Evolutionary conservation across 495 filamentous ascomycete species (phyloP).

Genomic region (Neurospora hispaniola): DNA sequence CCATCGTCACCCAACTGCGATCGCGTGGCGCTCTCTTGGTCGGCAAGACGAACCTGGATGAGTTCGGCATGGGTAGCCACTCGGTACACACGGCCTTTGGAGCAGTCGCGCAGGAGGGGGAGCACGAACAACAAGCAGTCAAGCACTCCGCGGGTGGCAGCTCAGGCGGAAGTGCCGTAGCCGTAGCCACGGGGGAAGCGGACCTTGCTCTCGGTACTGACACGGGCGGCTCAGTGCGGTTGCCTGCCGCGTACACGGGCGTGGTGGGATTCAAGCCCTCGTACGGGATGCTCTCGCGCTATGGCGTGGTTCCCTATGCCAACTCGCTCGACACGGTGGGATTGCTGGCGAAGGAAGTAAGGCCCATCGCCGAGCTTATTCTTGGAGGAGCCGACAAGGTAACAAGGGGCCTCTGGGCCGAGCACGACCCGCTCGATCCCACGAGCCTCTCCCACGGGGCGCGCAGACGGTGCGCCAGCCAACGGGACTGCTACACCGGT

Average conservation of each 20-base stretch:
- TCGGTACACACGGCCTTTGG: slow-evolving; percentile 66
- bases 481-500: slow-evolving; percentile 25
- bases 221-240: slow-evolving; percentile 83
- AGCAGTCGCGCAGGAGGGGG: slow-evolving; percentile 35
- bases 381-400: slow-evolving; percentile 20
- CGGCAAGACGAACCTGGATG: slow-evolving; percentile 88
- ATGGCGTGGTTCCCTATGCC: slow-evolving; percentile 89
- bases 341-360: slow-evolving; percentile 48
- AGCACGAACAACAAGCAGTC: background rate
- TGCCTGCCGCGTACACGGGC: slow-evolving; percentile 87
- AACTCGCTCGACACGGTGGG: slow-evolving; percentile 95
- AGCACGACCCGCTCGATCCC: slow-evolving; percentile 64
- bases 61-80: slow-evolving; percentile 97
- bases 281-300: slow-evolving; percentile 55
- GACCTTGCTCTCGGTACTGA: slow-evolving; percentile 83
- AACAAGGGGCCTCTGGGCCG: slow-evolving; percentile 23
- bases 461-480: slow-evolving; percentile 41
- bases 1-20: slow-evolving; percentile 58
- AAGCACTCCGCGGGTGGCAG: slow-evolving; percentile 78
- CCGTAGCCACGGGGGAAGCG: slow-evolving; percentile 61
- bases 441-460: slow-evolving; percentile 53
- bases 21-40: slow-evolving; percentile 53
- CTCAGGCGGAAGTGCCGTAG: slow-evolving; percentile 87
- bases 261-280: slow-evolving; percentile 89
- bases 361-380: slow-evolving; percentile 44